Conservation (phyloP, 1,284 basidiomycete species). For the Mycena citricolor region DNA sequence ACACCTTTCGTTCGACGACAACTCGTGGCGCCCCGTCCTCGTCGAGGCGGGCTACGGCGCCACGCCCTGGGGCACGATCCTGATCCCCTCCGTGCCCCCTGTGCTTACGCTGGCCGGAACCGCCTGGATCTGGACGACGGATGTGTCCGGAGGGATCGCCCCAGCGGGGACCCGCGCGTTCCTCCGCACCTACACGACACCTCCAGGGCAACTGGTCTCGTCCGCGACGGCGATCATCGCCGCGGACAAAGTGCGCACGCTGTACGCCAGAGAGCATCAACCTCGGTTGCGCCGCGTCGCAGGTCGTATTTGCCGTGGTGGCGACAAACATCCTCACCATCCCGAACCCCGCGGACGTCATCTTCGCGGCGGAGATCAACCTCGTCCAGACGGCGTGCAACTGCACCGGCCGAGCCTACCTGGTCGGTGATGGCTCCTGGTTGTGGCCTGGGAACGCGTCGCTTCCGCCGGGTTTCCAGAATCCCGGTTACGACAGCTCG, state of each 20-base stretch:
- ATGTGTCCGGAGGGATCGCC: neutral
- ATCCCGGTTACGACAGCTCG: conserved; percentile 21
- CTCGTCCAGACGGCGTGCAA: conserved; percentile 8
- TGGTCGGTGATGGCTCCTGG: conserved; percentile 19
- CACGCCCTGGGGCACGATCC: neutral
- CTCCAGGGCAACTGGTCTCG: neutral
- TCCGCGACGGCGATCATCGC: neutral
- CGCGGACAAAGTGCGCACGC: neutral
- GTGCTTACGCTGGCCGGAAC: neutral
- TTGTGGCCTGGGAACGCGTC: conserved; percentile 10
- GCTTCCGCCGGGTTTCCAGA: conserved; percentile 23
- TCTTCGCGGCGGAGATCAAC: conserved; percentile 19
- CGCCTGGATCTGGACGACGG: conserved; percentile 3
- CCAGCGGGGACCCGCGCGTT: conserved; percentile 3
- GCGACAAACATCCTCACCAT: neutral
- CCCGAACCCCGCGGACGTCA: conserved; percentile 7
- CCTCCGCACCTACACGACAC: neutral
- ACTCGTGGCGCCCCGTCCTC: neutral
- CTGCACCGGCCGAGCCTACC: conserved; percentile 14
- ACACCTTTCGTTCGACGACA: conserved; percentile 10
- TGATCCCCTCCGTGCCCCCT: conserved; percentile 1
- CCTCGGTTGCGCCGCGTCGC: neutral
- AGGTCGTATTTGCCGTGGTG: conserved; percentile 6
- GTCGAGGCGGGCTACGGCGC: neutral
- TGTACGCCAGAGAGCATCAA: conserved; percentile 5